Conservation (phyloP, 2,329 filamentous ascomycete genomes). For the Phialocephala sp. region DNA sequence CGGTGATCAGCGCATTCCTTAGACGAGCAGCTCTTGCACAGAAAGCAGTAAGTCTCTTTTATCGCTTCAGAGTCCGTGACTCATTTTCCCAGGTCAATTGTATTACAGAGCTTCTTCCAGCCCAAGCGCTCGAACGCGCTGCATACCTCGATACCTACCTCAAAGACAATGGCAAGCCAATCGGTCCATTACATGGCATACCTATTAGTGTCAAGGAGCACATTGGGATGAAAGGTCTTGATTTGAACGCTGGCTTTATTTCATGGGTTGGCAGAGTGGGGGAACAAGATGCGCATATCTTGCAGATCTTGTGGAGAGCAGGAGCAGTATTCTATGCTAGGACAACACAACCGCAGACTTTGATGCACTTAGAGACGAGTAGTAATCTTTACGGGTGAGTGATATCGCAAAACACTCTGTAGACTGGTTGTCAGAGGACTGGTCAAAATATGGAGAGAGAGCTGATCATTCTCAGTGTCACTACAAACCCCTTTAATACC, state of each 20-base stretch:
- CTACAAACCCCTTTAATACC: slow-evolving; percentile 59
- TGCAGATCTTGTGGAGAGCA: slow-evolving; percentile 52
- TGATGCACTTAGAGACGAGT: slow-evolving; percentile 59
- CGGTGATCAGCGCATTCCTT: slow-evolving; percentile 59
- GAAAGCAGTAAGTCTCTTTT: slow-evolving; percentile 45
- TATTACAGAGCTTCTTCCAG: slow-evolving; percentile 50
- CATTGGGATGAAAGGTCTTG: slow-evolving; percentile 53
- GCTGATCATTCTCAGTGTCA: slow-evolving; percentile 46
- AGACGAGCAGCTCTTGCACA: slow-evolving; percentile 59
- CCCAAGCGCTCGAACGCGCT: slow-evolving; percentile 43
- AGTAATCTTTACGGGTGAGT: slow-evolving; percentile 53
- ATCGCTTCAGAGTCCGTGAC: background rate
- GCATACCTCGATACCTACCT: slow-evolving; percentile 44
- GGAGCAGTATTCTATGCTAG: slow-evolving; percentile 58
- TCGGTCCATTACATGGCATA: slow-evolving; percentile 50
- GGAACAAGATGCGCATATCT: slow-evolving; percentile 53
- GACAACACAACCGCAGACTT: slow-evolving; percentile 58
- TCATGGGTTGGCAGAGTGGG: slow-evolving; percentile 53
- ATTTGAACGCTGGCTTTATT: slow-evolving; percentile 56
- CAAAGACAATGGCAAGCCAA: slow-evolving; percentile 37
- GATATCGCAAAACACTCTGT: background rate
- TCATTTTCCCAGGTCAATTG: slow-evolving; percentile 49
- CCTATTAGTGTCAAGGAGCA: slow-evolving; percentile 62
- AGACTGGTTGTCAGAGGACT: background rate
- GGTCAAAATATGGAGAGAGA: background rate